Evolutionary conservation across 2,329 filamentous ascomycete genomes (phyloP), one percentile per base, ranked within the genome.

Genomic region (Alternaria sp.): DNA sequence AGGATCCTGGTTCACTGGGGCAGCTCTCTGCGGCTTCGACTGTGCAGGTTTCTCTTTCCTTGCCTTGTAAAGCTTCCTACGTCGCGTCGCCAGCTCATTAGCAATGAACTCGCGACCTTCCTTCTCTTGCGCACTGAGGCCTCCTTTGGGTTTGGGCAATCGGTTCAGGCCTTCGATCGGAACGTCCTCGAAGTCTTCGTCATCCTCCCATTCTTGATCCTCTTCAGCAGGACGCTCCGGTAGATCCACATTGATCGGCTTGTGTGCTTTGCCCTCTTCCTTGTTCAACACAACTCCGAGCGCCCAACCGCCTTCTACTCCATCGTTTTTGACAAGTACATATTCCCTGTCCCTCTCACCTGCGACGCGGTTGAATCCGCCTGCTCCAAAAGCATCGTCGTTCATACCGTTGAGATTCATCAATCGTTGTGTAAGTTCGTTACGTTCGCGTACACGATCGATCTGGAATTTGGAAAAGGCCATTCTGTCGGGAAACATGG

Each of bases 401-500:
- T 89, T 90, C 92, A 97, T 96, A 36, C 94, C 94, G 69, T 94
- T 93, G 70, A 99, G 87, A 70, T 92, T 88, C 95, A 99, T 99
- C 58, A 99, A 82, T 40, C 94, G 86, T 76, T 99, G 95, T 0
- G 96, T 99, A 30, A 99, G 85, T 64, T 97, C 92, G 72, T 99
- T 99, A 51, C 96, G 86, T 80, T 99, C 94, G 68, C 86, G 88
- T 11, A 98, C 96, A 59, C 95, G 85, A 75, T 98, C 95, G 59
- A 99, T 97, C 79, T 99, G 95, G 74, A 99, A 99, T 63, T 86
- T 90, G 1, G 94, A 97, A 74, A 99, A 99, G 0, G 91, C 95
- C 93, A 99, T 97, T 27, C 95, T 89, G 76, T 99, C 91, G 0
- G 95, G 94, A 76, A 99, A 99, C 95, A 99, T 99, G 46, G 85